Percentiles rank a stretch among this genome's conserved stretches.
These are phyloP conservation scores for Lycium ferocissimum DNA, from an alignment of 257 asterid species.

Conservation along the genomic window DNA sequence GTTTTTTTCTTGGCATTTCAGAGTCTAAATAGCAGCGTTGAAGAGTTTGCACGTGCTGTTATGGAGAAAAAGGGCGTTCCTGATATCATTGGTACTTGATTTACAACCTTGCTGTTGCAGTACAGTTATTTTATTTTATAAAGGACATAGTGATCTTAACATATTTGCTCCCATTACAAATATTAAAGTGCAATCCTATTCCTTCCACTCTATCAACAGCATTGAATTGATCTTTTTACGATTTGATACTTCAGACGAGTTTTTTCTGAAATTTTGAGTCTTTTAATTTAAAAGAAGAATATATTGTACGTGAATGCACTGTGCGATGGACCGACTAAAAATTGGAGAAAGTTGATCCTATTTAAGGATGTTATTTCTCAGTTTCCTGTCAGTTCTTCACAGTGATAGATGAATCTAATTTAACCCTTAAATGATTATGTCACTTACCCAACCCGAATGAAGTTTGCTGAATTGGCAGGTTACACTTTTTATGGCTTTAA, in stretches of 20 bases:
- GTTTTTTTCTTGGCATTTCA: slow-evolving; percentile 32
- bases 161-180: background rate
- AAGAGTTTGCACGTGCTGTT: slow-evolving; percentile 69
- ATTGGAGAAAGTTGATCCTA: background rate
- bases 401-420: background rate
- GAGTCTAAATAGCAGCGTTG: slow-evolving; percentile 80
- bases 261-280: background rate
- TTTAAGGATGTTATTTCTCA: slow-evolving; percentile 9
- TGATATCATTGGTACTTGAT: slow-evolving; percentile 73
- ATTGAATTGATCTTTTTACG: background rate
- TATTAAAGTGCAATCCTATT: background rate
- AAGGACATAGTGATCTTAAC: background rate
- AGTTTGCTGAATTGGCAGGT: background rate
- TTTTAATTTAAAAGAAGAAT: background rate
- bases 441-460: background rate
- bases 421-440: slow-evolving; percentile 1
- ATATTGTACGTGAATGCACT: background rate
- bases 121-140: background rate
- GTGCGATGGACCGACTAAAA: background rate
- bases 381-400: background rate
- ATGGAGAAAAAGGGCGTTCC: slow-evolving; percentile 83
- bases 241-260: background rate
- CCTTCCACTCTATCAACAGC: background rate
- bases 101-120: slow-evolving; percentile 22
- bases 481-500: background rate